Percentiles rank a stretch among this genome's conserved stretches.
phyloP scores from a whole-genome alignment of 1,284 basidiomycete genomes.

The Anthracocystis walkeri region DNA sequence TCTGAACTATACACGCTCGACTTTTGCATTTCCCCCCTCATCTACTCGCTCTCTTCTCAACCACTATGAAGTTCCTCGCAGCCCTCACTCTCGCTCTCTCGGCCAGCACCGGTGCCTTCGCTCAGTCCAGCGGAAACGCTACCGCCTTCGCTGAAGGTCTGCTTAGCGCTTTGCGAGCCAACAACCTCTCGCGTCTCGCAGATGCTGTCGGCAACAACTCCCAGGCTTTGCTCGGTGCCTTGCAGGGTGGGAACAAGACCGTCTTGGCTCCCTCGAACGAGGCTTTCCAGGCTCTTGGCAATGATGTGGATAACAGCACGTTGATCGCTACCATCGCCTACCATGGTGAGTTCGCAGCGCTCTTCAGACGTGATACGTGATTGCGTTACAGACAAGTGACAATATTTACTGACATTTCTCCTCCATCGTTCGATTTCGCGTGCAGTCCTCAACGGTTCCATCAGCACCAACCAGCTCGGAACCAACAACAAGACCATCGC shows the following conservation, averaged over 20 bases:
- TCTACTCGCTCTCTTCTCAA: not conserved
- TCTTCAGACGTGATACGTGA: too few relatives aligned
- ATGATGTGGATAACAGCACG: constrained; percentile 69
- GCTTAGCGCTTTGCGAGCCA: constrained; percentile 44
- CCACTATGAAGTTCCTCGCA: constrained; percentile 61
- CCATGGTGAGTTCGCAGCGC: constrained; percentile 70
- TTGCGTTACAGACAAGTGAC: too few relatives aligned
- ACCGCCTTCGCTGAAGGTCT: constrained; percentile 52
- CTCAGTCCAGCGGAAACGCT: constrained; percentile 41
- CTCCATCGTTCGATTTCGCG: not conserved
- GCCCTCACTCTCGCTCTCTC: constrained; percentile 42
- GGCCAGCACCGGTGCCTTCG: constrained; percentile 37
- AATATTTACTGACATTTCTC: too few relatives aligned
- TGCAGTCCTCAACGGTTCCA: constrained; percentile 74
- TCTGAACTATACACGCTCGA: constrained; percentile 11
- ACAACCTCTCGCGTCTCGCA: constrained; percentile 51
- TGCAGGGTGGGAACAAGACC: constrained; percentile 62
- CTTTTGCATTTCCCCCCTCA: not conserved
- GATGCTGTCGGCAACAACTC: constrained; percentile 51
- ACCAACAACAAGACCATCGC: constrained; percentile 73
- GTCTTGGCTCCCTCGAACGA: constrained; percentile 71
- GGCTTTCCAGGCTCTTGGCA: constrained; percentile 67
- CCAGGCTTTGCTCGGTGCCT: constrained; percentile 29
- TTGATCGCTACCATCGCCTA: constrained; percentile 75
- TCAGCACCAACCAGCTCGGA: constrained; percentile 70